phyloP scores from a whole-genome alignment of 352 stramenopile genomes.

The Phytophthora cryptogea region DNA sequence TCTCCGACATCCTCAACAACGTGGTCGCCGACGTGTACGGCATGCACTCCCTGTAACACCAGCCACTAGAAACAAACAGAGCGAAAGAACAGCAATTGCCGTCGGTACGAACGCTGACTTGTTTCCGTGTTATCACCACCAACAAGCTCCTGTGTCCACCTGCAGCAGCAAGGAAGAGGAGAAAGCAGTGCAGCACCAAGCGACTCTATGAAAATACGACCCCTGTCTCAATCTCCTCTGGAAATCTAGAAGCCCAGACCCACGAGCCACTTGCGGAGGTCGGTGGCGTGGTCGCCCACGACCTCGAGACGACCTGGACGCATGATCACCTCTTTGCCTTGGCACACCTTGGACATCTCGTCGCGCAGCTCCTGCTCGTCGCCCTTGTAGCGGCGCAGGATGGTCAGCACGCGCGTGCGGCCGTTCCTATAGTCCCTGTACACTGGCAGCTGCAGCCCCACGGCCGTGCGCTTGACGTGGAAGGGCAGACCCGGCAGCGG shows the following conservation, averaged over 20 bases:
- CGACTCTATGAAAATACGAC: slow-evolving; percentile 26
- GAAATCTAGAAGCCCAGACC: slow-evolving; percentile 76
- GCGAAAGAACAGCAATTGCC: slow-evolving; percentile 3
- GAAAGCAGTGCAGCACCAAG: background rate
- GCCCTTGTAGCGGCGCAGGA: slow-evolving; percentile 80
- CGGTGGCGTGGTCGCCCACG: slow-evolving; percentile 65
- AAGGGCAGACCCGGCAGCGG: slow-evolving; percentile 72
- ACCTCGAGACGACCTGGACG: slow-evolving; percentile 82
- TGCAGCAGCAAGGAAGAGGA: slow-evolving; percentile 1
- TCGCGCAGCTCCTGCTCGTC: slow-evolving; percentile 75
- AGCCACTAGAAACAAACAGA: slow-evolving; percentile 5
- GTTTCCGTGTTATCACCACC: slow-evolving; percentile 9
- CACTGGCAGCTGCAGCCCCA: slow-evolving; percentile 81
- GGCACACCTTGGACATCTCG: slow-evolving; percentile 88
- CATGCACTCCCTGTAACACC: slow-evolving; percentile 75
- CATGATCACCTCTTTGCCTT: slow-evolving; percentile 70
- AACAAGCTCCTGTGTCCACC: background rate
- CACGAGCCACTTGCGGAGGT: slow-evolving; percentile 85
- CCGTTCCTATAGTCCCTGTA: slow-evolving; percentile 89
- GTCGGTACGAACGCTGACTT: slow-evolving; percentile 14
- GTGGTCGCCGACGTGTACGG: slow-evolving; percentile 81
- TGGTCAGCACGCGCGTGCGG: slow-evolving; percentile 86
- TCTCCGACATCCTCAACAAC: slow-evolving; percentile 83
- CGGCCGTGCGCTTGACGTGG: slow-evolving; percentile 79
- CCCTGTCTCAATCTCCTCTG: slow-evolving; percentile 6